Conservation (phyloP, 2,329 filamentous ascomycete genomes). For the Sarocladium strictum region DNA sequence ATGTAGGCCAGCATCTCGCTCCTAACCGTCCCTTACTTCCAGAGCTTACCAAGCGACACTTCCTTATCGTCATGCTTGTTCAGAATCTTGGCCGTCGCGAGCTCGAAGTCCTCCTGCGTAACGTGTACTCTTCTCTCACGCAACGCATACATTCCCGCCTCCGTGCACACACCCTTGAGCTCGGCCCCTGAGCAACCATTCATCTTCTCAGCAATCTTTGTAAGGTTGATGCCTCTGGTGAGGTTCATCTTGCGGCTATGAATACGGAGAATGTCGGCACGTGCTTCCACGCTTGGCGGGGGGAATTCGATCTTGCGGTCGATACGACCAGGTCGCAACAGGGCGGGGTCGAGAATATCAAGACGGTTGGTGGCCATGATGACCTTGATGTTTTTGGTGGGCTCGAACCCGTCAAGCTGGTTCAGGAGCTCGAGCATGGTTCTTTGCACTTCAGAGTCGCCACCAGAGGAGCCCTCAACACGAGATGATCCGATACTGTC, state of each 20-base stretch:
- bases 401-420: conserved; percentile 97
- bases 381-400: conserved; percentile 99
- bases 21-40: conserved; percentile 30
- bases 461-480: conserved; percentile 90
- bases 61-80: conserved; percentile 99
- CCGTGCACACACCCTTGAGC: conserved; percentile 97
- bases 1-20: conserved; percentile 7
- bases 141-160: conserved; percentile 96
- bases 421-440: conserved; percentile 98
- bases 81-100: conserved; percentile 96
- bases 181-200: conserved; percentile 97
- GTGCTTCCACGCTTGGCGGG: conserved; percentile 89
- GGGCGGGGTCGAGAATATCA: conserved; percentile 91
- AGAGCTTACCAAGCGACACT: conserved; percentile 81
- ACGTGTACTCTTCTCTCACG: conserved; percentile 95
- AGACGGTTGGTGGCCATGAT: conserved; percentile 99
- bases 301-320: conserved; percentile 99
- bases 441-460: conserved; percentile 95
- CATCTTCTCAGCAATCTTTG: conserved; percentile 99
- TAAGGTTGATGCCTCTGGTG: conserved; percentile 93
- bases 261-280: conserved; percentile 95
- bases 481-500: conserved; percentile 97
- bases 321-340: conserved; percentile 93
- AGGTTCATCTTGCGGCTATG: conserved; percentile 98
- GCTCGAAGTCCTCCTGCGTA: conserved; percentile 97